These are phyloP conservation scores for Melastoma candidum DNA, from an alignment of 441 rosid genomes.

Conservation along the genomic window DNA sequence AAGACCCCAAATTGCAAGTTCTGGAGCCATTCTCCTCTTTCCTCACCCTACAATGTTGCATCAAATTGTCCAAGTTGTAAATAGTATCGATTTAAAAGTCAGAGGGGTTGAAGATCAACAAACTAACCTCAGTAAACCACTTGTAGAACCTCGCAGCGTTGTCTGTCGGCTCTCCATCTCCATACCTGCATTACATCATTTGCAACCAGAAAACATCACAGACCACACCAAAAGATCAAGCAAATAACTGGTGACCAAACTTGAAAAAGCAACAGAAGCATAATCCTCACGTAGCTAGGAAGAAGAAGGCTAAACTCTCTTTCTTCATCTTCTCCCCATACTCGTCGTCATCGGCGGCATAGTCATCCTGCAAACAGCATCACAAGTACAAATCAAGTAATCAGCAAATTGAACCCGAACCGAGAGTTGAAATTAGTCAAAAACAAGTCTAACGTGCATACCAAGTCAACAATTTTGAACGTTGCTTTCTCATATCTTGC, in stretches of 20 bases:
- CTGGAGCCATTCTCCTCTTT: constrained; percentile 49
- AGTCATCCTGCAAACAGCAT: constrained; percentile 56
- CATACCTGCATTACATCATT: constrained; percentile 48
- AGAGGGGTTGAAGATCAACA: constrained; percentile 1
- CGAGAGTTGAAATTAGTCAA: constrained; percentile 1
- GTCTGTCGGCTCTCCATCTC: constrained; percentile 98
- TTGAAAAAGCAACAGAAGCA: constrained; percentile 3
- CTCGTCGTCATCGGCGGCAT: constrained; percentile 66
- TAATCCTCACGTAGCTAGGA: constrained; percentile 73
- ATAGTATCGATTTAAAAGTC: background rate
- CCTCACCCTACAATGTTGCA: constrained; percentile 41
- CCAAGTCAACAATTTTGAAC: constrained; percentile 83
- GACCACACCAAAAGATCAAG: constrained; percentile 6
- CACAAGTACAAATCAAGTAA: background rate
- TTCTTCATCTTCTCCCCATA: constrained; percentile 72
- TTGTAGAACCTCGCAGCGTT: constrained; percentile 90
- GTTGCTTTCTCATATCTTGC: constrained; percentile 81
- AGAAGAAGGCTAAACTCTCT: constrained; percentile 59
- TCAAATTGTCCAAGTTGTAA: constrained; percentile 3
- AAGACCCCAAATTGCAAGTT: constrained; percentile 64
- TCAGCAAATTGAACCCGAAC: background rate
- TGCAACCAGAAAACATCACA: constrained; percentile 11
- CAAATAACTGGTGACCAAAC: background rate
- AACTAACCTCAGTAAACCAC: constrained; percentile 86
- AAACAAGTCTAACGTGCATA: constrained; percentile 17